These are phyloP conservation scores for Metschnikowia reukaufii DNA, from an alignment of 805 yeast genomes.

Conservation along the genomic window DNA sequence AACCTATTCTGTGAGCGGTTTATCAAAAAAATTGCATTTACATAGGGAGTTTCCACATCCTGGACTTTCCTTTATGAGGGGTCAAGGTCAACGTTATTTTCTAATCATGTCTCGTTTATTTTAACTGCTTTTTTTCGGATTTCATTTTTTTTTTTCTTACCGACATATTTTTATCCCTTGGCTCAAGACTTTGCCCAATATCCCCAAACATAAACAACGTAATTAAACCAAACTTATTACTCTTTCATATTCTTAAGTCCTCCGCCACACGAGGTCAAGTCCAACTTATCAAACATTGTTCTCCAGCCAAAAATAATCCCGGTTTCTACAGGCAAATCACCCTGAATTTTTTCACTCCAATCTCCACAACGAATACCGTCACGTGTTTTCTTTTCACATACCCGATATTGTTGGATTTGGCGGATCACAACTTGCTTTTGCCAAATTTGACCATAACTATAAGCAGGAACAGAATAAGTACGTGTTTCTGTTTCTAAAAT, in stretches of 20 bases:
- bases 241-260: not conserved
- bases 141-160: too few relatives aligned
- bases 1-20: too few relatives aligned
- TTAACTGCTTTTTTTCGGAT: too few relatives aligned
- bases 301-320: not conserved
- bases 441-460: slow-evolving; percentile 5
- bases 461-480: slow-evolving; percentile 1
- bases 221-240: too few relatives aligned
- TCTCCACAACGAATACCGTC: not conserved
- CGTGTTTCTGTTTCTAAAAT: not conserved
- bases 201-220: too few relatives aligned
- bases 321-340: not conserved
- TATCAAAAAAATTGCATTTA: too few relatives aligned
- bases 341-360: slow-evolving; percentile 1
- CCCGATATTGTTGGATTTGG: slow-evolving; percentile 5
- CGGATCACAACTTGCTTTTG: not conserved
- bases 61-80: too few relatives aligned
- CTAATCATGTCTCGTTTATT: too few relatives aligned
- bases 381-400: not conserved
- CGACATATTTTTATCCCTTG: too few relatives aligned
- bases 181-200: too few relatives aligned
- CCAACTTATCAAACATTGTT: not conserved
- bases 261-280: not conserved
- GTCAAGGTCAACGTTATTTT: too few relatives aligned
- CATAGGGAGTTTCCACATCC: too few relatives aligned